Conservation (phyloP, 2,329 filamentous ascomycete genomes). For the Nothopassalora personata region DNA sequence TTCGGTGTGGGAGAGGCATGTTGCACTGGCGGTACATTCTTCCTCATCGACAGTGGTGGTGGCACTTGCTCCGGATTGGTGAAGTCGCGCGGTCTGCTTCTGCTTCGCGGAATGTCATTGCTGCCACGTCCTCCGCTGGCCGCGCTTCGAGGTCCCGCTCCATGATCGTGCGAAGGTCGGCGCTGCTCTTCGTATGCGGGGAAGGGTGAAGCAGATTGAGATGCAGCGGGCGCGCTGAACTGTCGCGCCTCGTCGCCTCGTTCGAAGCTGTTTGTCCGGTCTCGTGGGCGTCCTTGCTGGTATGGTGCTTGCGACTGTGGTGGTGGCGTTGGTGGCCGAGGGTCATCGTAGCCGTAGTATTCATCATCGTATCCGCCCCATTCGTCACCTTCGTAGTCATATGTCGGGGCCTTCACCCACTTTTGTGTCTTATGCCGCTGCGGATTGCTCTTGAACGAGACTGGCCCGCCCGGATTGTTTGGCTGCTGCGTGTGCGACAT, state of each 20-base stretch:
- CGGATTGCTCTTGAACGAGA: constrained; percentile 75
- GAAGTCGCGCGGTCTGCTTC: constrained; percentile 39
- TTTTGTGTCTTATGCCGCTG: constrained; percentile 87
- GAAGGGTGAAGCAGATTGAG: constrained; percentile 9
- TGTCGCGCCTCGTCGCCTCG: constrained; percentile 49
- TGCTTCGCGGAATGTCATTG: constrained; percentile 15
- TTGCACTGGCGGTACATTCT: constrained; percentile 28
- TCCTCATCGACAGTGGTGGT: constrained; percentile 37
- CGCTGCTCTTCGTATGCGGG: constrained; percentile 13
- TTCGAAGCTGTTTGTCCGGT: constrained; percentile 47
- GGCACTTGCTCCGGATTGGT: constrained; percentile 49
- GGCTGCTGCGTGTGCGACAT: constrained; percentile 21
- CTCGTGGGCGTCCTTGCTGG: constrained; percentile 30
- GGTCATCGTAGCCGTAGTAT: constrained; percentile 48
- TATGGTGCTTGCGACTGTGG: constrained; percentile 11
- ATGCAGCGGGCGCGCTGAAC: constrained; percentile 35
- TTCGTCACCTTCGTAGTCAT: constrained; percentile 87
- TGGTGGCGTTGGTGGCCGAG: constrained; percentile 36
- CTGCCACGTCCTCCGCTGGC: constrained; percentile 7
- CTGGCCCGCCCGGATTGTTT: constrained; percentile 16
- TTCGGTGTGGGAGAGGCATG: constrained; percentile 32
- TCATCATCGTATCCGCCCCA: constrained; percentile 67
- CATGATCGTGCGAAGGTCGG: neutral
- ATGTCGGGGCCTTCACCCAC: constrained; percentile 85
- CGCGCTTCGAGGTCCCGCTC: constrained; percentile 7